These are phyloP conservation scores for Nasturtium officinale DNA, from an alignment of 345 rosid species.

Conservation along the genomic window DNA sequence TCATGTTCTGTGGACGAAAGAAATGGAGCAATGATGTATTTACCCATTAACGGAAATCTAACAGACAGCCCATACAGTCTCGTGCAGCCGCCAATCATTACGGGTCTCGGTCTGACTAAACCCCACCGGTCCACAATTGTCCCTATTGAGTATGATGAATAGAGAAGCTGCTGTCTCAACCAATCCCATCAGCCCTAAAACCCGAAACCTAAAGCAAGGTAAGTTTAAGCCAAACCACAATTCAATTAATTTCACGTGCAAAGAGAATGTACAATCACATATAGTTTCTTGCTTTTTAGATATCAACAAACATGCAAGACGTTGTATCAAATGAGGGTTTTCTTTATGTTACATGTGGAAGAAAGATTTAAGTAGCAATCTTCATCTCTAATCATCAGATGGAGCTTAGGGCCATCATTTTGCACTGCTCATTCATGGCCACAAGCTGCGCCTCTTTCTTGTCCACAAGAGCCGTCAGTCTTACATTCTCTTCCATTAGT, in stretches of 20 bases:
- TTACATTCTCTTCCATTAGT: constrained; percentile 86
- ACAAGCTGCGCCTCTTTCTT: constrained; percentile 91
- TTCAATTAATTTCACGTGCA: constrained; percentile 4
- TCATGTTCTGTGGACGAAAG: constrained; percentile 44
- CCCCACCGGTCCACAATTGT: neutral
- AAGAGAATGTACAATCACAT: constrained; percentile 23
- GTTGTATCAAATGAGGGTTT: constrained; percentile 15
- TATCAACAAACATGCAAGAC: constrained; percentile 31
- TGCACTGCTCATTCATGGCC: constrained; percentile 95
- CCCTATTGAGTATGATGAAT: neutral
- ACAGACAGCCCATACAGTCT: constrained; percentile 44
- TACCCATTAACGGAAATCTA: constrained; percentile 36
- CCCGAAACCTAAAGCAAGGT: constrained; percentile 24
- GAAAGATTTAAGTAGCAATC: constrained; percentile 3
- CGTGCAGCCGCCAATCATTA: constrained; percentile 41
- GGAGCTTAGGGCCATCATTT: constrained; percentile 79
- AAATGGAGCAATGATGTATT: constrained; percentile 41
- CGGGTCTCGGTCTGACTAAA: constrained; percentile 18
- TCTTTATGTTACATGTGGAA: constrained; percentile 32
- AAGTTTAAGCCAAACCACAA: constrained; percentile 4
- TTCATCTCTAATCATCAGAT: constrained; percentile 21
- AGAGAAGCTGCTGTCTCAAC: neutral
- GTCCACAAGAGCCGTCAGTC: constrained; percentile 75
- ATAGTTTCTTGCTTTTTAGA: constrained; percentile 10
- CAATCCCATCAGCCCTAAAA: constrained; percentile 21